phyloP scores from a whole-genome alignment of 2,329 filamentous ascomycete species.

The Sclerotinia subarctica region DNA sequence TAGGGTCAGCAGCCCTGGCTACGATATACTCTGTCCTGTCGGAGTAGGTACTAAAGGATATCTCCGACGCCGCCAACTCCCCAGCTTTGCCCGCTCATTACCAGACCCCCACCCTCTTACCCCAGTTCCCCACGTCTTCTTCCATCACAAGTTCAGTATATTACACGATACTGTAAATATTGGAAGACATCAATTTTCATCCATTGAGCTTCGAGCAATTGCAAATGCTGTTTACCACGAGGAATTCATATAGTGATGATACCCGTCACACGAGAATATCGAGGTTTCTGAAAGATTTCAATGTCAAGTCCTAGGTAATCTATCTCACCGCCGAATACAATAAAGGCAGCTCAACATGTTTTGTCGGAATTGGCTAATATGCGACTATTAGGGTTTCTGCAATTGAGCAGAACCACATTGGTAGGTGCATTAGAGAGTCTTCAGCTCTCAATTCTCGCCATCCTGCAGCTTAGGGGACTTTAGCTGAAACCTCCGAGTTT shows the following conservation, averaged over 20 bases:
- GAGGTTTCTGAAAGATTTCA: not conserved
- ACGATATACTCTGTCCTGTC: too few species aligned
- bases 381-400: constrained; percentile 10
- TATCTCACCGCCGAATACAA: not conserved
- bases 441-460: not conserved
- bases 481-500: not conserved
- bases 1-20: too few species aligned
- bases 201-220: not conserved
- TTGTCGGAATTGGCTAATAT: not conserved
- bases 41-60: too few species aligned
- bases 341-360: not conserved
- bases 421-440: constrained; percentile 12
- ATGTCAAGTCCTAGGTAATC: constrained; percentile 19
- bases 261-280: constrained; percentile 8
- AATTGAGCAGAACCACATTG: constrained; percentile 12
- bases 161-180: not conserved
- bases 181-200: not conserved
- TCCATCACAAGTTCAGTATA: not conserved
- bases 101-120: not conserved
- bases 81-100: too few species aligned
- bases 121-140: constrained; percentile 11
- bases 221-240: constrained; percentile 7
- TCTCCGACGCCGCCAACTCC: too few species aligned
- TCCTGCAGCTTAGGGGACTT: not conserved
- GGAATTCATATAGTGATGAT: constrained; percentile 7